Base-by-base conservation (phyloP, 805 yeast species). In the Metschnikowia peoriensis region DNA sequence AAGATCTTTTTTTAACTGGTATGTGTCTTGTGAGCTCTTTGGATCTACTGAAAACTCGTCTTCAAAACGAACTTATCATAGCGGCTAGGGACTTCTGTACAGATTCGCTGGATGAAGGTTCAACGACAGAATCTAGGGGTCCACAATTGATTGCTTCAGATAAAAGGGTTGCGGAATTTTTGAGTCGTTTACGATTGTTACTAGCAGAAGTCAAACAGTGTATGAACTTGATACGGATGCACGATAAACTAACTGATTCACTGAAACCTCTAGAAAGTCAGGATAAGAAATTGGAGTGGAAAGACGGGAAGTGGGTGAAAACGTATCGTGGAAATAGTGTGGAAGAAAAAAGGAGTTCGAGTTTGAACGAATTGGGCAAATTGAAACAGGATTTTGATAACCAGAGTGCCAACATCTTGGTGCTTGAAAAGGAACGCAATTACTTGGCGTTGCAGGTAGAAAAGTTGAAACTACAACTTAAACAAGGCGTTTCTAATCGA, bases 371-470 rank as follows among this genome's bases (percentile, higher is more conserved):
- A 7, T 50, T 49, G 35, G 52, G 56, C n/a, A 47, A 49, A 27
- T 52, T 56, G 46, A 51, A 52, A 35, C 46, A 43, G 2, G 48
- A 50, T 39, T 56, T 47, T 28, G 60, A 56, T 10, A 17, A 42
- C 44, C 62, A 59, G 38, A 48, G 53, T 10, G 17, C 38, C 15
- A 59, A 59, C 38, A 55, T 59, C 14, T n/a, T 51, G 16, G 44
- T 49, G 7, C 57, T 59, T 15, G 61, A 59, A 29, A 43, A 37
- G 15, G 62, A 59, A 44, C 46, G 62, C 12, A 51, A 59, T 42
- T 37, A n/a, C 14, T 37, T 57, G 34, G 29, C 49, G 12, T 28
- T 45, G 11, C 37, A 46, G 43, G 46, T 53, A 4, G 40, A 46
- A 28, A 38, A 14, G 35, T 44, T 56, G 28, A 35, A 43, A 16